A percentile compares a stretch with the other conserved stretches of the same genome.
These are phyloP conservation scores for Acanthamoeba rhysodes DNA, from an alignment of 208 protist species.

Conservation along the genomic window DNA sequence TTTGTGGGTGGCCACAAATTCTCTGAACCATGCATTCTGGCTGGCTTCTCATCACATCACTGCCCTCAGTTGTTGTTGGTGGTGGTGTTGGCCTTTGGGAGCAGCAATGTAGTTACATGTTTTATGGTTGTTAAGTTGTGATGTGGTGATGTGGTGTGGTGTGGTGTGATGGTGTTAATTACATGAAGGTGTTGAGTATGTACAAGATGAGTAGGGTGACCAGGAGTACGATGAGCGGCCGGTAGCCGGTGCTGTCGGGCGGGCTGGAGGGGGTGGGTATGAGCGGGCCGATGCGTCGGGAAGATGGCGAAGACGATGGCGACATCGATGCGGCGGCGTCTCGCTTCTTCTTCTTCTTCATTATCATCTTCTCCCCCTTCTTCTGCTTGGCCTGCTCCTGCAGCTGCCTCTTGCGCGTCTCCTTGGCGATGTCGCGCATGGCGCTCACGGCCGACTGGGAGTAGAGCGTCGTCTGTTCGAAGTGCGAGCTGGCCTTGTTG, in stretches of 20 bases:
- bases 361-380: not conserved
- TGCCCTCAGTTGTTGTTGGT: too few relatives aligned
- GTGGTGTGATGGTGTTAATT: not conserved
- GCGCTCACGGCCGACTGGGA: conserved; percentile 52
- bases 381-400: not conserved
- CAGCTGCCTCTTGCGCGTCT: not conserved
- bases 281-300: not conserved
- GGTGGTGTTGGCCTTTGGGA: too few relatives aligned
- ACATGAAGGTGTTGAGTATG: conserved; percentile 47
- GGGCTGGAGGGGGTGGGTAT: not conserved
- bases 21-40: too few relatives aligned
- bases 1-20: too few relatives aligned
- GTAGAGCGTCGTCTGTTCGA: conserved; percentile 20
- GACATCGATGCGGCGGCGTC: not conserved
- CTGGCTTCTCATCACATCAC: too few relatives aligned
- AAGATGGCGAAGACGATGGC: not conserved
- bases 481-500: not conserved
- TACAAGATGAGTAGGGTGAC: conserved; percentile 25
- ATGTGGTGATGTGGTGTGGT: not conserved
- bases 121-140: too few relatives aligned
- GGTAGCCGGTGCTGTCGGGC: conserved; percentile 5
- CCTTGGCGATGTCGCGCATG: conserved; percentile 47
- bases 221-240: not conserved
- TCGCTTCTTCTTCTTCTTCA: too few relatives aligned
- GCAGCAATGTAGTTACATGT: too few relatives aligned